Evolutionary conservation across 345 rosid species (phyloP), one percentile per base, ranked within the genome.

Genomic region (Viola odorata): DNA sequence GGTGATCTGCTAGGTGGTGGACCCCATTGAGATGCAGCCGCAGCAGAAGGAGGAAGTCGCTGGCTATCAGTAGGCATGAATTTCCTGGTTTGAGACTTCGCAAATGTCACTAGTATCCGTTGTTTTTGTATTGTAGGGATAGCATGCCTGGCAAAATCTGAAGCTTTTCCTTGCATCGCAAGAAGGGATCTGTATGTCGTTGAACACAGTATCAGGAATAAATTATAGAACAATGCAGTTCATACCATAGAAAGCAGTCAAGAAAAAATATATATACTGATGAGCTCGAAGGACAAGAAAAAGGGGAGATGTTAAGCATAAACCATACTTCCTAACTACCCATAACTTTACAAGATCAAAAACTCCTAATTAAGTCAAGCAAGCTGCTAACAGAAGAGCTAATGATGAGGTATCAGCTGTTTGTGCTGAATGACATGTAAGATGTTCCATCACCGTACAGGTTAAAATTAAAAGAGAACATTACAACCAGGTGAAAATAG

Each of bases 101-200:
- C 76, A 62, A 94, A 94, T 51, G 96, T 88, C 53, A 94, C 61
- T 41, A 94, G 87, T 38, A 88, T 69, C 14, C 97, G 80, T 60
- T 86, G 92, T 68, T 83, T 86, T 62, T 80, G 77, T 40, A 75
- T 60, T 12, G 87, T 67, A 3, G 87, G 79, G 68, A 90, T 79
- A 42, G 99, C 96, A 76, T 83, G 90, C 69, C 69, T 94, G 3
- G 92, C 82, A 64, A 78, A 74, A 70, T 94, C 89, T 50, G 89
- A 83, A 9, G 91, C 83, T 53, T 75, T 85, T 70, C 96, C 96
- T 81, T 90, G 86, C 77, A 88, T 80, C 74, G 76, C 58, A 62
- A 90, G 77, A 40, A 88, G 80, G 42, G 89, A 83, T 67, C 96
- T 94, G 84, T 74, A 65, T 54, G 36, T 60, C 37, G 56, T 14